Base-by-base conservation (phyloP, 1,139 yeast genomes). In the Pichia kudriavzevii region DNA sequence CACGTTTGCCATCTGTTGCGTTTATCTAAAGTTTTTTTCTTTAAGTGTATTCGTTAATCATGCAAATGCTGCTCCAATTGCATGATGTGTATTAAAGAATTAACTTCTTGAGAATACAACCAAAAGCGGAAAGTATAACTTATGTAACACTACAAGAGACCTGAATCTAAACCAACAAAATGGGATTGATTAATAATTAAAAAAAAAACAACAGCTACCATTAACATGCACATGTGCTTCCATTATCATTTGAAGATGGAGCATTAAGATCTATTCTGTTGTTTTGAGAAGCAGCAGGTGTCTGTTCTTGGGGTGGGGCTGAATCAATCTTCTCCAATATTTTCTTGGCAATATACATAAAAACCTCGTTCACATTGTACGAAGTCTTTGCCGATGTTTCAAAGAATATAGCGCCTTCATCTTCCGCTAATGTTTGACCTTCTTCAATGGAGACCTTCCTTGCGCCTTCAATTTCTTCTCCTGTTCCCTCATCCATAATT, bases 331-430 rank as follows among this genome's bases (percentile, higher is more conserved):
- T 48, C 24, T 64, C 68, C 7, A 95, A 94, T 35, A 88, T 79
- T 60, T 81, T 79, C 44, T 77, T 75, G 27, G 96, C 98, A 47
- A 91, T 84, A 9, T 87, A 93, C 54, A 85, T 66, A 56, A 91
- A 91, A 34, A 88, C 95, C 44, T 88, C 95, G 50, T 82, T 85
- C 26, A 91, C 96, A 52, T 88, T 87, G 52, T 72, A 68, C n/a
- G 94, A 82, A 4, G 94, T 77, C 64, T 91, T 91, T 20, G 98
- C 98, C 56, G 94, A 80, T 11, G 97, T 87, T 61, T 91, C 98
- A 56, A 84, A 91, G 57, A 91, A 91, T 46, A 91, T 63, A 39
- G 91, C 66, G 1, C 85, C 88, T 61, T 87, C 95, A 50, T 87
- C 95, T 31, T 76, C 73, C 2, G 87, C 85, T 44, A 88, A 67